Conservation (phyloP, 1,284 basidiomycete species). For the Fomes fomentarius region DNA sequence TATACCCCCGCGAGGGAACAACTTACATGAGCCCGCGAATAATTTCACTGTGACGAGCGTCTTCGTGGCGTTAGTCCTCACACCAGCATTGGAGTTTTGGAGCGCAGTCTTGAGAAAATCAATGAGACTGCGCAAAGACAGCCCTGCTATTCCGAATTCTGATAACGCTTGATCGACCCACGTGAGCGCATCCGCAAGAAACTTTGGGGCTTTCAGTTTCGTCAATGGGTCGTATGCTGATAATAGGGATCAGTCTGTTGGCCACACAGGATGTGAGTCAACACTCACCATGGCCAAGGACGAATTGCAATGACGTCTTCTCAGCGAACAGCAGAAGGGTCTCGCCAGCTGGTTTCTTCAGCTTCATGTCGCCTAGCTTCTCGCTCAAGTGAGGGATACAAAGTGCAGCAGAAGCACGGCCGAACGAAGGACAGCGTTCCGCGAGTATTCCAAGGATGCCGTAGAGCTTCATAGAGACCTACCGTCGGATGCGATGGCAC, state of each 20-base stretch:
- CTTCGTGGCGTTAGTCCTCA: constrained; percentile 95
- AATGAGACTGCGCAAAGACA: constrained; percentile 85
- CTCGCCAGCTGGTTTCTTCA: constrained; percentile 98
- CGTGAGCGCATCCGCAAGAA: constrained; percentile 87
- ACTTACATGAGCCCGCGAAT: constrained; percentile 87
- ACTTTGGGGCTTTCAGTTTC: constrained; percentile 98
- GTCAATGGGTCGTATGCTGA: constrained; percentile 90
- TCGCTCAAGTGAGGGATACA: constrained; percentile 88
- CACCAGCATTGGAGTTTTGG: constrained; percentile 93
- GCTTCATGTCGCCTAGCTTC: constrained; percentile 95
- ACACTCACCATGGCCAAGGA: constrained; percentile 83
- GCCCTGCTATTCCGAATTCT: constrained; percentile 93
- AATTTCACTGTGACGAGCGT: constrained; percentile 90
- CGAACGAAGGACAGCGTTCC: constrained; percentile 82
- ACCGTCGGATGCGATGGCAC: constrained; percentile 6
- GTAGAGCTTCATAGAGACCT: constrained; percentile 92
- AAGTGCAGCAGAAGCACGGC: constrained; percentile 84
- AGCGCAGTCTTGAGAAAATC: constrained; percentile 89
- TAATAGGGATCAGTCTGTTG: neutral
- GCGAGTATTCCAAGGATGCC: constrained; percentile 77
- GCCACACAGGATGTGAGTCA: neutral
- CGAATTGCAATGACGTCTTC: constrained; percentile 93
- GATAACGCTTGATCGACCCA: constrained; percentile 90
- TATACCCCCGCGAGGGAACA: neutral
- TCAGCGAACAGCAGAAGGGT: constrained; percentile 84